Evolutionary conservation across 768 basidiomycete species (phyloP), one percentile per base, ranked within the genome.

Genomic region (Termitomyces eurrhizus): DNA sequence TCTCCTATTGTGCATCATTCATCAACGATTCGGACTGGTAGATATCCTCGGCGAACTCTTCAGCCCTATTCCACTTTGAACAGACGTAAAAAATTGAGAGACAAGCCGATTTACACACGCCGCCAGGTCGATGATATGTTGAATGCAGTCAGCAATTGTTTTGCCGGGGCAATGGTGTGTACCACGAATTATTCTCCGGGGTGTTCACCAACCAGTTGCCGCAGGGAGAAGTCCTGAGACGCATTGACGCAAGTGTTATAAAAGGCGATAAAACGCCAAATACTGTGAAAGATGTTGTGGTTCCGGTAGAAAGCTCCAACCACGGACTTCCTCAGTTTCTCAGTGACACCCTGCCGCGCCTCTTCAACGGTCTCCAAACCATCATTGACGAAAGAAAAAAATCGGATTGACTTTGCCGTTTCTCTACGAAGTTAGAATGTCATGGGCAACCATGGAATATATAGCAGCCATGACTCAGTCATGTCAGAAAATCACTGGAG

Each of bases 61-160:
- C 60, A 55, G n/a, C 56, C 56, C 6, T 60, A 64, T 49, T 46
- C 6, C 13, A 24, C 54, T 32, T 44, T 35, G 3, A 53, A 52
- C 52, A 58, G 48, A 29, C 56, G 60, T 36, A 61, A 50, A 54
- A 64, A 55, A 50, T 7, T 57, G 35, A 64, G 59, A 48, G 63
- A 64, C 36, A 64, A 60, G 45, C 62, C 62, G 18, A 50, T 64
- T 11, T 64, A 64, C 18, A 64, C 62, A 21, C 62, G 58, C 7
- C 50, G 59, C 12, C 62, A 64, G n/a, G 62, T 64, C 45, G 59
- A 64, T 26, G 59, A 64, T 37, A 64, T 64, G 59, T 33, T 64
- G 14, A 56, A 51, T 57, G 59, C 62, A 8, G 62, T 64, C 52
- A 57, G 59, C 29, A 50, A 32, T 26, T 64, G 62, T n/a, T 60